Base-by-base conservation (phyloP, 2,329 filamentous ascomycete species). In the Fusarium devonianum region DNA sequence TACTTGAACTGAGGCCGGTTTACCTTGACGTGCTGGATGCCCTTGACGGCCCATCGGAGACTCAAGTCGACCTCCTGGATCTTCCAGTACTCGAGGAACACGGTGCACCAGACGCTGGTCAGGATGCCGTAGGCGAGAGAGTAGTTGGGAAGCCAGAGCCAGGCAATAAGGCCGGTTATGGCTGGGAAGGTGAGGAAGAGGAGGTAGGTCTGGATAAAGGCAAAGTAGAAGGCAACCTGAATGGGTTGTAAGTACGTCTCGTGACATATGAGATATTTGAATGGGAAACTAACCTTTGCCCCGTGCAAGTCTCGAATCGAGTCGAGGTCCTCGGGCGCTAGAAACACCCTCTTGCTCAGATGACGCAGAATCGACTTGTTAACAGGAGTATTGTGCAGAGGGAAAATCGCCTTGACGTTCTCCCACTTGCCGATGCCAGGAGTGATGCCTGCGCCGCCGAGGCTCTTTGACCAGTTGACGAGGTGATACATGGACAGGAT, bases 11-110 rank as follows among this genome's bases (percentile, higher is more conserved):
- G 79, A 10, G 79, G 78, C 7, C 88, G 78, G 58, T 85, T 86
- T 30, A 80, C 77, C 60, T 90, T 87, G 45, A 90, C 82, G 23
- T 74, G 76, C 5, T 83, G 84, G 4, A 92, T 85, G 7, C 86
- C 85, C 42, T 82, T 82, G 7, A 90, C 88, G 14, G 82, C 80
- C 89, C 89, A 92, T 34, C 88, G 81, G 14, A 91, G 79, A 38
- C 82, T 81, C 2, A 92, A 77, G 58, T 92, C 88, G 4, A 80
- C 74, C 66, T 92, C 86, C 53, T 87, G 84, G 35, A 90, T 82
- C 70, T 89, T 91, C 89, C 89, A 92, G 69, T 85, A 91, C 65
- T 92, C 89, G 10, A 90, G 80, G 57, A 92, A 92, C 4, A 89
- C 76, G 7, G 87, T 83, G 60, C 86, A 87, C 83, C 88, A 90